Percentiles rank a stretch among this genome's conserved stretches.
Conservation (phyloP, 2,329 filamentous ascomycete genomes). For the Stemphylium lycopersici region DNA sequence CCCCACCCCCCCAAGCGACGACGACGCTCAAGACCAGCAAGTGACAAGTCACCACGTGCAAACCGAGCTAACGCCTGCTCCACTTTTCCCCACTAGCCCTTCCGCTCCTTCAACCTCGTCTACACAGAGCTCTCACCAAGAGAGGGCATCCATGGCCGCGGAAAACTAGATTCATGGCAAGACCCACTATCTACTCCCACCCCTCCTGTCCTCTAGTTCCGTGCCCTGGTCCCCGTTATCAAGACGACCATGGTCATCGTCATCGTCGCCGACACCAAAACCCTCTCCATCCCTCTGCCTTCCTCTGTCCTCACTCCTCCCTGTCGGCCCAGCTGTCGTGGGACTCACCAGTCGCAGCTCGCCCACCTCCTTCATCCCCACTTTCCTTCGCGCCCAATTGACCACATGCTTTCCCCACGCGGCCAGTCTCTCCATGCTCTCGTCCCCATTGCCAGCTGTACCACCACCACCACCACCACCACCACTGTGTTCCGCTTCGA, state of each 20-base stretch:
- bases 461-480: not conserved
- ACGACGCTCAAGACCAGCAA: not conserved
- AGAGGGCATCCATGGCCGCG: not conserved
- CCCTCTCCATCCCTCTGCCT: slow-evolving; percentile 9
- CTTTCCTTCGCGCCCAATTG: slow-evolving; percentile 29
- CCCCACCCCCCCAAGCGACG: not conserved
- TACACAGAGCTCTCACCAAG: not conserved
- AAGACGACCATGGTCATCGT: slow-evolving; percentile 1
- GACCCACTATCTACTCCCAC: not conserved
- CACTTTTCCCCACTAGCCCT: slow-evolving; percentile 7
- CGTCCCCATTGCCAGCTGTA: slow-evolving; percentile 23
- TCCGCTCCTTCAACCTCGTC: slow-evolving; percentile 6
- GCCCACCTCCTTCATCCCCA: slow-evolving; percentile 23
- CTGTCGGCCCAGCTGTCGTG: slow-evolving; percentile 4
- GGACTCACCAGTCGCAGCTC: slow-evolving; percentile 39
- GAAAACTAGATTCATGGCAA: not conserved
- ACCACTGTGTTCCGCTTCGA: slow-evolving; percentile 64
- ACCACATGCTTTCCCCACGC: slow-evolving; percentile 22
- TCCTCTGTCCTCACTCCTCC: not conserved
- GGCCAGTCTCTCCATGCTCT: slow-evolving; percentile 40
- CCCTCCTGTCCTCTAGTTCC: slow-evolving; percentile 27
- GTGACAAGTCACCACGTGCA: slow-evolving; percentile 14
- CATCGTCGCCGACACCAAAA: slow-evolving; percentile 16
- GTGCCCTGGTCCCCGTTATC: not conserved
- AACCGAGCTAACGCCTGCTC: slow-evolving; percentile 1